phyloP scores from a whole-genome alignment of 495 filamentous ascomycete genomes.

The Podospora appendiculata region DNA sequence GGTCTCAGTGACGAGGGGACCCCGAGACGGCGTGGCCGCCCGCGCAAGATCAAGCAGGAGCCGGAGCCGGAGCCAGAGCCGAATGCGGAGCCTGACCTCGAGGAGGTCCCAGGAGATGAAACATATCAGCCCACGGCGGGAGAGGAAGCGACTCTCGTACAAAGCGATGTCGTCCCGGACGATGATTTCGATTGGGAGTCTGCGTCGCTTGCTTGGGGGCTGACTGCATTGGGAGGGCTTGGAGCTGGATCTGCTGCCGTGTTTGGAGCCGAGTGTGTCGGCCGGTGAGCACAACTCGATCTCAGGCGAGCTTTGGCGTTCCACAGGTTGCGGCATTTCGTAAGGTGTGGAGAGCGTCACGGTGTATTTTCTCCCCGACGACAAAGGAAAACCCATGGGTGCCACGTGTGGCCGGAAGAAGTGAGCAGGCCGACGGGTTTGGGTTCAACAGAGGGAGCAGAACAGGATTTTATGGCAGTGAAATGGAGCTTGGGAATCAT shows the following conservation, averaged over 20 bases:
- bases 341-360: too few species aligned
- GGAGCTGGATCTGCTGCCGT: slow-evolving; percentile 32
- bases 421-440: too few species aligned
- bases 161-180: slow-evolving; percentile 24
- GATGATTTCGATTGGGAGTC: slow-evolving; percentile 38
- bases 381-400: too few species aligned
- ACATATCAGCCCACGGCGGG: slow-evolving; percentile 23
- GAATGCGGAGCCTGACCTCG: slow-evolving; percentile 12
- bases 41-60: slow-evolving; percentile 21
- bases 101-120: slow-evolving; percentile 10
- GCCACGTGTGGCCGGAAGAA: too few species aligned
- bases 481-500: too few species aligned
- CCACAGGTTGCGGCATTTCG: background rate
- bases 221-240: slow-evolving; percentile 33
- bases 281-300: slow-evolving; percentile 16
- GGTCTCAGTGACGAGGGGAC: slow-evolving; percentile 6
- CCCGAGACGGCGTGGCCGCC: slow-evolving; percentile 13
- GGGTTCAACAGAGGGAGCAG: too few species aligned
- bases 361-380: too few species aligned
- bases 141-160: slow-evolving; percentile 9
- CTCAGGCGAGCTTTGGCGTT: background rate
- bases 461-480: too few species aligned
- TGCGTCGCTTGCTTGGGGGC: slow-evolving; percentile 35
- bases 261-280: slow-evolving; percentile 34
- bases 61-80: slow-evolving; percentile 6